Evolutionary conservation across 208 protist species (phyloP).

Genomic region (Trypanosoma avium): DNA sequence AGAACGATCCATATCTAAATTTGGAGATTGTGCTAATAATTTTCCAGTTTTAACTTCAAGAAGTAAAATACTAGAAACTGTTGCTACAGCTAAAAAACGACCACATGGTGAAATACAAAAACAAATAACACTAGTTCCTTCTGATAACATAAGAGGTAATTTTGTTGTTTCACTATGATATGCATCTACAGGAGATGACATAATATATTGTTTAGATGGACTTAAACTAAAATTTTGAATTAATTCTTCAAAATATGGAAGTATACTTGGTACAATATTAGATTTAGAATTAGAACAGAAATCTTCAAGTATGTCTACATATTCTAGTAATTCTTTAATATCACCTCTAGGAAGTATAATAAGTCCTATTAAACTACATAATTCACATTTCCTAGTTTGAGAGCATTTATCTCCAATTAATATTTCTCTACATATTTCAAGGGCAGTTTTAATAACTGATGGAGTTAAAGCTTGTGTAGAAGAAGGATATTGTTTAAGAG

Average conservation of each 20-base stretch:
- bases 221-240: conserved; percentile 45
- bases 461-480: conserved; percentile 24
- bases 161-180: conserved; percentile 48
- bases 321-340: conserved; percentile 64
- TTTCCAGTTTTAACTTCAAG: conserved; percentile 42
- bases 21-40: conserved; percentile 34
- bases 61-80: conserved; percentile 40
- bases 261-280: conserved; percentile 24
- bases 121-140: conserved; percentile 57
- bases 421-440: conserved; percentile 28
- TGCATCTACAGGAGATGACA: conserved; percentile 69
- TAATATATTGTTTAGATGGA: conserved; percentile 30
- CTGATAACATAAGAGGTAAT: conserved; percentile 54
- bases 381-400: conserved; percentile 30
- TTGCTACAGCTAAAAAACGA: conserved; percentile 53
- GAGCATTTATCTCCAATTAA: conserved; percentile 28
- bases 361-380: conserved; percentile 56
- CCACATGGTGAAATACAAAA: conserved; percentile 79
- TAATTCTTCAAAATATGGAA: conserved; percentile 52
- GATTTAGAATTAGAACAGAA: conserved; percentile 22
- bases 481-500: conserved; percentile 21
- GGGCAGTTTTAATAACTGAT: conserved; percentile 28
- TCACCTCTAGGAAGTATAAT: conserved; percentile 54
- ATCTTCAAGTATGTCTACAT: conserved; percentile 57
- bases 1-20: conserved; percentile 26